Percentiles rank a stretch among this genome's conserved stretches.
phyloP scores from a whole-genome alignment of 768 basidiomycete genomes.

The Lentinula guzmanii region DNA sequence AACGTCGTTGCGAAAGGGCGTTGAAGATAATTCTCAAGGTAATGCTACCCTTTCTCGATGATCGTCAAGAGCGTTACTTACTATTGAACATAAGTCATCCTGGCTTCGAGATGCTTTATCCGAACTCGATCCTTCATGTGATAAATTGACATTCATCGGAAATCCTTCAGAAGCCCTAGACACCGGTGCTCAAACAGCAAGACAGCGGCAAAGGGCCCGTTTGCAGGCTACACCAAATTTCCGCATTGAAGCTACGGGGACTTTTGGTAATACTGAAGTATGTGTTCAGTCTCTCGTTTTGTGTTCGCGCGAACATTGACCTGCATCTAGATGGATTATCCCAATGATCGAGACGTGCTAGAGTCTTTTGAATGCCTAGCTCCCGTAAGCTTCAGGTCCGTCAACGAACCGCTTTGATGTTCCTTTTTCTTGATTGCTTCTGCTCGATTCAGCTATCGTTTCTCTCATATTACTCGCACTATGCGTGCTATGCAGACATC shows the following conservation, averaged over 20 bases:
- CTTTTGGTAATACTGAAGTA: slow-evolving; percentile 84
- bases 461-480: slow-evolving; percentile 68
- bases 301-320: not conserved
- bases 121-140: slow-evolving; percentile 86
- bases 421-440: not conserved
- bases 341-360: slow-evolving; percentile 85
- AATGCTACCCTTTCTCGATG: not conserved
- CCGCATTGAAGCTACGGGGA: slow-evolving; percentile 74
- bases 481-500: slow-evolving; percentile 75
- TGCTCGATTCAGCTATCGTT: slow-evolving; percentile 59
- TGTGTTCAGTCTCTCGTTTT: not conserved
- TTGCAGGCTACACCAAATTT: slow-evolving; percentile 53
- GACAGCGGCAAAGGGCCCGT: slow-evolving; percentile 20
- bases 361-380: slow-evolving; percentile 82
- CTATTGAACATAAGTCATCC: slow-evolving; percentile 49
- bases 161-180: slow-evolving; percentile 43
- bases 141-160: slow-evolving; percentile 78
- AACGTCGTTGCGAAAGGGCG: slow-evolving; percentile 33
- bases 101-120: slow-evolving; percentile 92
- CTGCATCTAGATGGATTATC: slow-evolving; percentile 83
- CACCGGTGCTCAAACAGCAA: slow-evolving; percentile 13
- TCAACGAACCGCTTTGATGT: not conserved
- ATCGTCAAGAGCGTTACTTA: not conserved
- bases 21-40: slow-evolving; percentile 86
- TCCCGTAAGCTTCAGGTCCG: slow-evolving; percentile 66